Evolutionary conservation across 1,284 basidiomycete species (phyloP).

Genomic region (Papiliotrema flavescens): DNA sequence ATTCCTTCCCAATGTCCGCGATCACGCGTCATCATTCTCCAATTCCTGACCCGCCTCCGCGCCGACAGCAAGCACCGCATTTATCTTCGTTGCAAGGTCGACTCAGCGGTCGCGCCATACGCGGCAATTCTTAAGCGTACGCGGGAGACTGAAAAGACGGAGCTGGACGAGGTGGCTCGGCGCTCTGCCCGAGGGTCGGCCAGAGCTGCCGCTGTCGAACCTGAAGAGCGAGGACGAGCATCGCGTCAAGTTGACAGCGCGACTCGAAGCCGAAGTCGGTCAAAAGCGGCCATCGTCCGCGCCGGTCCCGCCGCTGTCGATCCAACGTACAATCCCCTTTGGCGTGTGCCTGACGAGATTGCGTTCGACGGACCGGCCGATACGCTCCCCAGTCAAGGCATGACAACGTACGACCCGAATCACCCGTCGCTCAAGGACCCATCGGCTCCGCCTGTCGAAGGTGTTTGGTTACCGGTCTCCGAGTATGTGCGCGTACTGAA

Average conservation of each 20-base stretch:
- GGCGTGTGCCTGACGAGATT: conserved; percentile 72
- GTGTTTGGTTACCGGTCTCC: conserved; percentile 70
- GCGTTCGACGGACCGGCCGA: conserved; percentile 64
- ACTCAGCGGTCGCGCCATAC: conserved; percentile 40
- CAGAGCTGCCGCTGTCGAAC: conserved; percentile 7
- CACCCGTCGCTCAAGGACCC: conserved; percentile 50
- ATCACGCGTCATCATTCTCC: conserved; percentile 70
- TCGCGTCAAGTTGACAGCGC: conserved; percentile 12
- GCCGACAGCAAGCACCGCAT: conserved; percentile 88
- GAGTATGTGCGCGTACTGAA: conserved; percentile 68
- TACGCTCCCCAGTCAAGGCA: conserved; percentile 67
- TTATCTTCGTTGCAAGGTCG: conserved; percentile 59
- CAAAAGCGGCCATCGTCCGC: conserved; percentile 50
- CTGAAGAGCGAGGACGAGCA: conserved; percentile 36
- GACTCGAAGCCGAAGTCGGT: conserved; percentile 64
- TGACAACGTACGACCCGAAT: conserved; percentile 67
- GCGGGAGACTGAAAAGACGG: conserved; percentile 32
- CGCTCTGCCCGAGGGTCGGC: conserved; percentile 5
- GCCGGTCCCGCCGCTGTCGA: conserved; percentile 21
- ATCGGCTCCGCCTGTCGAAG: conserved; percentile 51
- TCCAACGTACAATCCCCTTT: conserved; percentile 57
- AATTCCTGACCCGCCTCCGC: conserved; percentile 84
- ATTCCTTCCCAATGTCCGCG: conserved; percentile 54
- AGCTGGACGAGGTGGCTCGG: conserved; percentile 27
- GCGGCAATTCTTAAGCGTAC: conserved; percentile 48